Percentiles rank a stretch among this genome's conserved stretches.
Evolutionary conservation across 768 basidiomycete genomes (phyloP).

Genomic region (Sistotremastrum niveocremeum): DNA sequence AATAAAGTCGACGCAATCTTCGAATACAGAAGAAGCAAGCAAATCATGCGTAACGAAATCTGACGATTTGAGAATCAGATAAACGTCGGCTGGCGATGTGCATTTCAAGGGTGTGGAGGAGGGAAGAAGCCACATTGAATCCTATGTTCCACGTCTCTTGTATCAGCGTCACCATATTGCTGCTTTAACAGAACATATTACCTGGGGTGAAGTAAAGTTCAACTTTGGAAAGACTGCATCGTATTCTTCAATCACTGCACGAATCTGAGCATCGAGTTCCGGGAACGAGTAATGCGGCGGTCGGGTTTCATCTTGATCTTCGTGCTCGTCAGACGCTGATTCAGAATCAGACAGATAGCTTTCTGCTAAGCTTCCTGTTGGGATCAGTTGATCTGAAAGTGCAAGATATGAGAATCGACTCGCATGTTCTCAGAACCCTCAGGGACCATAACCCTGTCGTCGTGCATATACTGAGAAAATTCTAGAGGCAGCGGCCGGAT

Average conservation of each 20-base stretch:
- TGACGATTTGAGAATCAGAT: slow-evolving; percentile 83
- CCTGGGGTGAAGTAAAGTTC: slow-evolving; percentile 91
- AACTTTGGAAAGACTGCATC: slow-evolving; percentile 90
- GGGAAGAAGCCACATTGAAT: slow-evolving; percentile 85
- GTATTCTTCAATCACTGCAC: slow-evolving; percentile 49
- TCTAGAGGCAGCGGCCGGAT: slow-evolving; percentile 51
- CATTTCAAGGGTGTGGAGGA: slow-evolving; percentile 77
- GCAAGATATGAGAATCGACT: slow-evolving; percentile 16
- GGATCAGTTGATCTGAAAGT: slow-evolving; percentile 1
- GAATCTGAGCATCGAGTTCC: slow-evolving; percentile 61
- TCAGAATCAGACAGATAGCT: slow-evolving; percentile 51
- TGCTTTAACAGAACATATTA: slow-evolving; percentile 12
- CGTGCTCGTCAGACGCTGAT: slow-evolving; percentile 23
- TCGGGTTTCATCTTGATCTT: slow-evolving; percentile 12
- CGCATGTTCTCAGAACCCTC: slow-evolving; percentile 70
- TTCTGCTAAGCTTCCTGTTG: slow-evolving; percentile 29
- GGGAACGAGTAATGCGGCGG: slow-evolving; percentile 53
- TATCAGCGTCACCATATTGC: neutral
- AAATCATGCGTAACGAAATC: slow-evolving; percentile 82
- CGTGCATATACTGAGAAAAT: slow-evolving; percentile 61
- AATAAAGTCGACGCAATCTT: slow-evolving; percentile 31
- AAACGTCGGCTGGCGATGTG: slow-evolving; percentile 78
- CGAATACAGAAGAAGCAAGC: slow-evolving; percentile 45
- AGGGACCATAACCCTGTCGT: slow-evolving; percentile 78
- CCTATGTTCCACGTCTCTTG: slow-evolving; percentile 30